phyloP scores from a whole-genome alignment of 345 rosid species.

The Citrus inodora region DNA sequence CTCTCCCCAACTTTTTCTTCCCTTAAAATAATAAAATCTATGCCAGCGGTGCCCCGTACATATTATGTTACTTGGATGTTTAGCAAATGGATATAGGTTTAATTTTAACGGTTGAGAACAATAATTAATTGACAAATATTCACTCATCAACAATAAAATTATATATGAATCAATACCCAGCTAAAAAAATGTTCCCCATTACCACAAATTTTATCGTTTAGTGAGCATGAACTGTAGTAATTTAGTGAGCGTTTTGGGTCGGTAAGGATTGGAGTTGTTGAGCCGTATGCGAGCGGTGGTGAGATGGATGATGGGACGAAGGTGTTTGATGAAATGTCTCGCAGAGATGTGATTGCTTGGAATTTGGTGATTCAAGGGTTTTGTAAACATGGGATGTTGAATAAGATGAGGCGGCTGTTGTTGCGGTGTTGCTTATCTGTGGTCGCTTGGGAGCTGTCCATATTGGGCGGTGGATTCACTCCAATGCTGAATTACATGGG shows the following conservation, averaged over 20 bases:
- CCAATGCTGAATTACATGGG: conserved; percentile 44
- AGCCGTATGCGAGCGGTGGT: conserved; percentile 35
- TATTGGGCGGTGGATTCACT: conserved; percentile 48
- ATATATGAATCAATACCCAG: too few species aligned
- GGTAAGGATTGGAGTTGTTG: conserved; percentile 53
- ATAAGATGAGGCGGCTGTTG: conserved; percentile 62
- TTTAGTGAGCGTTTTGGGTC: conserved; percentile 36
- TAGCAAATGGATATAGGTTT: too few species aligned
- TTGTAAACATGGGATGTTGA: conserved; percentile 37
- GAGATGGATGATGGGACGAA: conserved; percentile 50
- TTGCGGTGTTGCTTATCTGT: conserved; percentile 56
- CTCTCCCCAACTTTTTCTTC: too few species aligned
- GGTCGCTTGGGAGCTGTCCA: conserved; percentile 53
- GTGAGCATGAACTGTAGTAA: too few species aligned
- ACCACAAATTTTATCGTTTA: too few species aligned
- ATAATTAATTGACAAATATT: too few species aligned
- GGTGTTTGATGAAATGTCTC: conserved; percentile 58
- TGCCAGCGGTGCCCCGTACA: too few species aligned
- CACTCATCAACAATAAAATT: too few species aligned
- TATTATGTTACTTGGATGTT: too few species aligned
- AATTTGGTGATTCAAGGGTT: conserved; percentile 46
- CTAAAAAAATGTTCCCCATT: too few species aligned
- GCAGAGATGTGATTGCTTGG: conserved; percentile 55
- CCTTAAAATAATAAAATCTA: too few species aligned
- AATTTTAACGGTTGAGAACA: too few species aligned